These are phyloP conservation scores for Clausena lansium DNA, from an alignment of 345 rosid species.

Conservation along the genomic window DNA sequence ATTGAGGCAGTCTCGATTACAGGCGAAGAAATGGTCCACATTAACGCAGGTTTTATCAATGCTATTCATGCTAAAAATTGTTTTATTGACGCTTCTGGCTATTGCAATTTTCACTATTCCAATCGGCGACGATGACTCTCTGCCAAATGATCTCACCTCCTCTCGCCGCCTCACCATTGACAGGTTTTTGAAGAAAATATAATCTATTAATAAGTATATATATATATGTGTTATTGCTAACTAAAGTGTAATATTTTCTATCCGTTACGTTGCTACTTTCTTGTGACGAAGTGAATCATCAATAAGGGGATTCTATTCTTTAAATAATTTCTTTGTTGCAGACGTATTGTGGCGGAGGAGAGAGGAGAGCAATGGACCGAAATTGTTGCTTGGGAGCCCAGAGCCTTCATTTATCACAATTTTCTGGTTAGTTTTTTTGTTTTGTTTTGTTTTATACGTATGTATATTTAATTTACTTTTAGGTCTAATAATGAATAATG, in stretches of 20 bases:
- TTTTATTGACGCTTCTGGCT: slow-evolving; percentile 66
- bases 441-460: background rate
- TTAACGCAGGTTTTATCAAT: slow-evolving; percentile 48
- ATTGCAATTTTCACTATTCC: slow-evolving; percentile 73
- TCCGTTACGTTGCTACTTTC: too few relatives aligned
- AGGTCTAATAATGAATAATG: background rate
- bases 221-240: slow-evolving; percentile 12
- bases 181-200: too few relatives aligned
- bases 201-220: slow-evolving; percentile 45
- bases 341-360: slow-evolving; percentile 51
- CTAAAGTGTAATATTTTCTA: too few relatives aligned
- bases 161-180: slow-evolving; percentile 43
- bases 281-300: too few relatives aligned
- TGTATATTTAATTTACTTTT: background rate
- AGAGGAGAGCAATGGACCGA: slow-evolving; percentile 88
- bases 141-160: slow-evolving; percentile 49
- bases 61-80: slow-evolving; percentile 63
- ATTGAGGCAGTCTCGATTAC: slow-evolving; percentile 59
- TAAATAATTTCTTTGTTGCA: slow-evolving; percentile 22
- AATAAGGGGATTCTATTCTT: too few relatives aligned
- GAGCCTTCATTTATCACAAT: slow-evolving; percentile 78
- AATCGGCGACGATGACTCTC: slow-evolving; percentile 43
- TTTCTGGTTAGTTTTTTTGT: slow-evolving; percentile 60
- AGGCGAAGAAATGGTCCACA: slow-evolving; percentile 60
- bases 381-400: slow-evolving; percentile 88